Evolutionary conservation across 164 flowering plant genomes (phyloP), one percentile per base, ranked within the genome.

Genomic region (Pachysandra terminalis): DNA sequence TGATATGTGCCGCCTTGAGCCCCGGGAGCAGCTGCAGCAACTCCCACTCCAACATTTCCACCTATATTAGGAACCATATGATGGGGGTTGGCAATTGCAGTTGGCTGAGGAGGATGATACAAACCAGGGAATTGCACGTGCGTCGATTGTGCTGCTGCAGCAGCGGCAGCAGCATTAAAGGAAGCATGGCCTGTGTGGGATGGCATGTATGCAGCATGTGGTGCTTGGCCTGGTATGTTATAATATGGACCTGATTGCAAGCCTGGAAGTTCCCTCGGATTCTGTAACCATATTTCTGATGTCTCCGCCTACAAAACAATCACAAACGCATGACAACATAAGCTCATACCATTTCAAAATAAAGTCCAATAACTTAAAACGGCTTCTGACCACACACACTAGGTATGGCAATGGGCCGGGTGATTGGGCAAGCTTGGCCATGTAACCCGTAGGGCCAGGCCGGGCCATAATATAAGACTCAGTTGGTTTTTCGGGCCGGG

Each of bases 251-350:
- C 72, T 0, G 97, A 83, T 56, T 90, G 98, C 83, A 91, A 1
- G 16, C 88, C 81, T 3, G 87, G 79, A 49, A 81, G 63, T 28
- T 90, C 98, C 77, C 97, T 82, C 5, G 90, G 87, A 67, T 85
- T 90, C 78, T 86, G 94, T 61, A 95, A 78, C 98, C 98, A 90
- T 9, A 90, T 71, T 80, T 92, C 97, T 4, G 97, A 88, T 49
- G 92, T 75, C 72, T 91, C 98, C 0, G 89, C 96, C 98, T 95
- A 88, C 21, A 60, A 58, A 41, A 32, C 37, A 32, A 32, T 51
- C 56, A 66, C 56, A 61, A 32, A n/a, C 57, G 45, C 49, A 16
- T n/a, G 8, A 59, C 16, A 24, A 22, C 0, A 68, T 32, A 27
- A 54, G 26, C 4, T 65, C 12, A 24, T 1, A 22, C 59, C 13